Percentiles rank a stretch among this genome's conserved stretches.
Evolutionary conservation across 371 early-diverging fungal genomes (phyloP).

Genomic region (Mortierella sp.): DNA sequence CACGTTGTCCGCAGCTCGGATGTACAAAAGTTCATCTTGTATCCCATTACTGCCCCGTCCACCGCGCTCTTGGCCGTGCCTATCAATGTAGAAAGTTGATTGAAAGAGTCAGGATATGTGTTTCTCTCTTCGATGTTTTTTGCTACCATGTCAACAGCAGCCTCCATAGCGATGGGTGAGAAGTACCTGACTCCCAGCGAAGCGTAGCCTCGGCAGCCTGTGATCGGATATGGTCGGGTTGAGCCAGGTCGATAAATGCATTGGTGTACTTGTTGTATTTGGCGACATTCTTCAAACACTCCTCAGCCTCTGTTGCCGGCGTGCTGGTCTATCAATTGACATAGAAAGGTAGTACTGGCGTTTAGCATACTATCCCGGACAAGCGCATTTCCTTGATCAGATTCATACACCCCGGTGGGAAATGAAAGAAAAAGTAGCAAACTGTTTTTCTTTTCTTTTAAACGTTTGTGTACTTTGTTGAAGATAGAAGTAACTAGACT

Average conservation of each 20-base stretch:
- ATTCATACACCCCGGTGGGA: not conserved
- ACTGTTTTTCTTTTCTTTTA: not conserved
- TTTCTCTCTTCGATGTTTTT: not conserved
- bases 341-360: not conserved
- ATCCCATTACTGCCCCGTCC: constrained; percentile 74
- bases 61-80: constrained; percentile 58
- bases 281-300: constrained; percentile 20
- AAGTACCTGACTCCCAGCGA: constrained; percentile 45
- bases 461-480: not conserved
- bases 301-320: constrained; percentile 26
- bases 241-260: constrained; percentile 34
- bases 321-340: constrained; percentile 14
- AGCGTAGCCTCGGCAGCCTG: constrained; percentile 37
- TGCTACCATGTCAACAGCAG: not conserved
- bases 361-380: not conserved
- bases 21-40: constrained; percentile 85
- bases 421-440: not conserved
- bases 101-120: not conserved
- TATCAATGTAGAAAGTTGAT: not conserved
- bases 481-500: not conserved
- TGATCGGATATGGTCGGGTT: constrained; percentile 17
- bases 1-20: constrained; percentile 74
- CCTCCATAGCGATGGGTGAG: not conserved
- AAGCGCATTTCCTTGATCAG: not conserved
- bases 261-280: constrained; percentile 47